phyloP scores from a whole-genome alignment of 1,139 yeast species.

The Kluyveromyces marxianus region DNA sequence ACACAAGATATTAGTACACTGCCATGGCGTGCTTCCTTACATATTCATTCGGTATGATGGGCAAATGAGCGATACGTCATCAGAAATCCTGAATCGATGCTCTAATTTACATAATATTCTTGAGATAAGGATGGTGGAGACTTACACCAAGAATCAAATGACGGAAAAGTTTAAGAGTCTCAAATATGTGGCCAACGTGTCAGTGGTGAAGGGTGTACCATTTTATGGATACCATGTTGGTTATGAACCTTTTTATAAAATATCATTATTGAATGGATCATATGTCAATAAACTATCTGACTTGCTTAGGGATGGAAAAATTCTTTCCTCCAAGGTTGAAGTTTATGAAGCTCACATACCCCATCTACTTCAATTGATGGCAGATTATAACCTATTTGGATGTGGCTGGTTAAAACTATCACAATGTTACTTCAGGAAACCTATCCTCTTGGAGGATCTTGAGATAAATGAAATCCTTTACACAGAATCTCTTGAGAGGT shows the following conservation, averaged over 20 bases:
- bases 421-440: constrained; percentile 31
- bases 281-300: constrained; percentile 53
- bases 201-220: constrained; percentile 68
- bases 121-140: constrained; percentile 15
- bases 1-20: constrained; percentile 53
- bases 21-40: constrained; percentile 84
- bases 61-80: constrained; percentile 22
- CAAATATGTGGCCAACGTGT: constrained; percentile 56
- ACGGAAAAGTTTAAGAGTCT: constrained; percentile 12
- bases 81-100: constrained; percentile 24
- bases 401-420: constrained; percentile 62
- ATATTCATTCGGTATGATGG: constrained; percentile 55
- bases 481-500: constrained; percentile 24
- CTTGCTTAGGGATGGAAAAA: constrained; percentile 45
- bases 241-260: constrained; percentile 54
- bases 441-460: constrained; percentile 28
- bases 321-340: constrained; percentile 32
- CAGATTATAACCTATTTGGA: constrained; percentile 79
- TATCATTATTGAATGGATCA: constrained; percentile 58
- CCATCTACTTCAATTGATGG: constrained; percentile 61
- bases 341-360: constrained; percentile 81
- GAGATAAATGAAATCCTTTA: constrained; percentile 21
- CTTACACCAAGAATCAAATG: neutral
- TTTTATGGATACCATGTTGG: constrained; percentile 80
- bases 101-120: constrained; percentile 24